Evolutionary conservation across 495 filamentous ascomycete genomes (phyloP).

Genomic region (Daldinia loculata): DNA sequence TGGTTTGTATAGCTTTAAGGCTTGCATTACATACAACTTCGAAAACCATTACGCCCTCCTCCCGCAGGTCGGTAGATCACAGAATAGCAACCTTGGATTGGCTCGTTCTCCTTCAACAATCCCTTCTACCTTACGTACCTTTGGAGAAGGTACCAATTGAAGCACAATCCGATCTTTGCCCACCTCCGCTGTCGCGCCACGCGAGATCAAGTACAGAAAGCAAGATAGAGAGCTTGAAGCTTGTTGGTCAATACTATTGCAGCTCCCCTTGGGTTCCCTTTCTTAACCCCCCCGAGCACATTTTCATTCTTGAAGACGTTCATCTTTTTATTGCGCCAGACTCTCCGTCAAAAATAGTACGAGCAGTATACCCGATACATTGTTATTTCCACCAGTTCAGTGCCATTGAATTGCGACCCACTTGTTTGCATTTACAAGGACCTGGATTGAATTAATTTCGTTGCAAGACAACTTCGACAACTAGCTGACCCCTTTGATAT

Average conservation of each 20-base stretch:
- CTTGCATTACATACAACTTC: constrained; percentile 1
- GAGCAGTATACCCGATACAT: constrained; percentile 4
- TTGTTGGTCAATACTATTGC: constrained; percentile 31
- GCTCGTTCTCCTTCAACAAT: neutral
- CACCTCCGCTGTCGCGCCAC: too few species aligned
- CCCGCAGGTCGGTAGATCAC: constrained; percentile 34
- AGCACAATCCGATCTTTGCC: too few species aligned
- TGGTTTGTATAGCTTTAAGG: neutral
- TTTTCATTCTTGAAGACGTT: constrained; percentile 9
- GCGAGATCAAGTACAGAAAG: too few species aligned
- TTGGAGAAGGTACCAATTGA: too few species aligned
- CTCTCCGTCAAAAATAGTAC: neutral
- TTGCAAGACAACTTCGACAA: constrained; percentile 15
- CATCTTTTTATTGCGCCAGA: constrained; percentile 23
- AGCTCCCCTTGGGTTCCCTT: constrained; percentile 27
- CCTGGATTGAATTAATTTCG: constrained; percentile 15
- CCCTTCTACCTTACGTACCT: too few species aligned
- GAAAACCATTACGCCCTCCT: constrained; percentile 25
- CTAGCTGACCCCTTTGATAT: constrained; percentile 30
- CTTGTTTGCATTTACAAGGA: constrained; percentile 16
- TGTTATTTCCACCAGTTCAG: constrained; percentile 11
- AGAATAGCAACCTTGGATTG: constrained; percentile 26
- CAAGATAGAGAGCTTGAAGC: constrained; percentile 29
- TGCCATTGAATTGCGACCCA: constrained; percentile 21
- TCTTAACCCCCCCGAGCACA: constrained; percentile 5